Conservation (phyloP, 148 eudicot species). For the Mesembryanthemum crystallinum region DNA sequence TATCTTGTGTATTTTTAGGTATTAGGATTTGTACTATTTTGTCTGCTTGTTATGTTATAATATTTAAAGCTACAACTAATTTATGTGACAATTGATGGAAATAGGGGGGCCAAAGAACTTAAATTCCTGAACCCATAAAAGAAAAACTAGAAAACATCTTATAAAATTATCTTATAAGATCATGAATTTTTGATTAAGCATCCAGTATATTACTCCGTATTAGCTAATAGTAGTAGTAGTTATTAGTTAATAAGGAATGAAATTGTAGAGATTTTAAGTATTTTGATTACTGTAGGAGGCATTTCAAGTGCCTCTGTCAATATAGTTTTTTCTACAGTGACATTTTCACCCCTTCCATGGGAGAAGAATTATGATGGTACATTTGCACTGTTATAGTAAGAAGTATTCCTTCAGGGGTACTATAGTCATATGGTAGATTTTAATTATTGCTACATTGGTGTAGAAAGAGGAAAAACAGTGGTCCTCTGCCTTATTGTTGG, state of each 20-base stretch:
- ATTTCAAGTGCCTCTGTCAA: not conserved
- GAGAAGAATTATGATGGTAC: constrained; percentile 22
- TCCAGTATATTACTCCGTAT: too few species aligned
- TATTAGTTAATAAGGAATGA: not conserved
- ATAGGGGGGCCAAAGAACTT: not conserved
- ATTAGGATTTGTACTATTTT: not conserved
- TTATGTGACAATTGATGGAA: not conserved
- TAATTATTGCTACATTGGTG: constrained; percentile 31
- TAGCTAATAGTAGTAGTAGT: too few species aligned
- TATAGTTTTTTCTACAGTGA: too few species aligned
- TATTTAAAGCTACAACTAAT: not conserved
- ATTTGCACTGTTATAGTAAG: constrained; percentile 2
- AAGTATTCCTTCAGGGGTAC: constrained; percentile 21
- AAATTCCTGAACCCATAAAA: too few species aligned
- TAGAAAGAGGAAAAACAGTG: constrained; percentile 33
- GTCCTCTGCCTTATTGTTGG: constrained; percentile 42
- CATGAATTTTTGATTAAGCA: too few species aligned
- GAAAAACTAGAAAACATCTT: too few species aligned
- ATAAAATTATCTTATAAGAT: not conserved
- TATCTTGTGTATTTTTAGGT: constrained; percentile 4
- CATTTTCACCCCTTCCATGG: not conserved
- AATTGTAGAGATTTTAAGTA: not conserved
- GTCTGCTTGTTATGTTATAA: not conserved
- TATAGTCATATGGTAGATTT: constrained; percentile 27
- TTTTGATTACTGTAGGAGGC: too few species aligned